Conservation (phyloP, 169 alveolate genomes). For the Cryptosporidium bovis region DNA sequence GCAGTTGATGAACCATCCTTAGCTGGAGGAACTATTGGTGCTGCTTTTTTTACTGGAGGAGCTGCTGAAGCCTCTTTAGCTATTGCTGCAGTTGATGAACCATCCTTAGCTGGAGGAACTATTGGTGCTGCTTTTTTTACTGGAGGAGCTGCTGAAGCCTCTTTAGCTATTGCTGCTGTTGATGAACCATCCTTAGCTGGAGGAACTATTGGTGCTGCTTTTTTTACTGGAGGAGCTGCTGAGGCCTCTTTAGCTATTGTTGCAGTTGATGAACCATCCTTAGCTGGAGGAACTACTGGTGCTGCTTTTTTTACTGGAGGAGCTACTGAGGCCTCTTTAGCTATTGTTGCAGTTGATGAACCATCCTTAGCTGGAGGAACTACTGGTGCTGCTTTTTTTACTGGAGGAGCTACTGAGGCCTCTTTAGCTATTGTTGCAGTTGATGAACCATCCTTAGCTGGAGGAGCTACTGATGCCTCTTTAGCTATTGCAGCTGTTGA, state of each 20-base stretch:
- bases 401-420: slow-evolving; percentile 10
- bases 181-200: slow-evolving; percentile 28
- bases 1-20: slow-evolving; percentile 3
- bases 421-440: not conserved
- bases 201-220: slow-evolving; percentile 9
- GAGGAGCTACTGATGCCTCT: slow-evolving; percentile 17
- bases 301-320: slow-evolving; percentile 3
- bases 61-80: slow-evolving; percentile 1
- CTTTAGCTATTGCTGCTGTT: slow-evolving; percentile 9
- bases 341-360: not conserved
- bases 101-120: slow-evolving; percentile 17
- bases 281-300: slow-evolving; percentile 1
- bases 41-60: slow-evolving; percentile 26
- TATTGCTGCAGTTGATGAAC: slow-evolving; percentile 8
- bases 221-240: not conserved
- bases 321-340: not conserved
- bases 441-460: slow-evolving; percentile 4
- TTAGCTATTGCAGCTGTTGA: not conserved
- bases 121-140: slow-evolving; percentile 1
- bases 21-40: not conserved
- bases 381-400: not conserved
- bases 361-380: not conserved
- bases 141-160: slow-evolving; percentile 4
- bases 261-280: slow-evolving; percentile 10
- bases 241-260: slow-evolving; percentile 7